A percentile compares a stretch with the other conserved stretches of the same genome.
These are phyloP conservation scores for Striga hermonthica DNA, from an alignment of 305 asterid genomes.

Conservation along the genomic window DNA sequence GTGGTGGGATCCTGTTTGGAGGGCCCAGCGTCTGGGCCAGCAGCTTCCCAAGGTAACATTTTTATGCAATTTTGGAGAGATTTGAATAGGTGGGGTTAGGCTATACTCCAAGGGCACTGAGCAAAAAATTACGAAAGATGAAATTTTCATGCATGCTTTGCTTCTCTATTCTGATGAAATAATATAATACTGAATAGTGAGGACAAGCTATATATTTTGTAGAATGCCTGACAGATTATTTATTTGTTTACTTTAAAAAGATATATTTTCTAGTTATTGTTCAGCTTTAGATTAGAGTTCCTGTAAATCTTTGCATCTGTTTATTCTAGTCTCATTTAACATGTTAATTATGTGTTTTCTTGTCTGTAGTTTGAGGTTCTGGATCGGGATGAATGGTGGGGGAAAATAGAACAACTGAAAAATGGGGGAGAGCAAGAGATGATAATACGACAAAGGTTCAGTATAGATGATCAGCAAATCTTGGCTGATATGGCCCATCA, in stretches of 20 bases:
- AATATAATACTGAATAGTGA: neutral
- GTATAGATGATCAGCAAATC: slow-evolving; percentile 71
- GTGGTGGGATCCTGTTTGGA: slow-evolving; percentile 99
- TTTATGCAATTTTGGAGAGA: slow-evolving; percentile 19
- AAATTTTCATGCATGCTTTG: neutral
- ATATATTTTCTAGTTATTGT: slow-evolving; percentile 15
- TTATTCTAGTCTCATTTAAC: slow-evolving; percentile 22
- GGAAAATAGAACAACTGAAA: slow-evolving; percentile 73
- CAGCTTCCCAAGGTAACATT: slow-evolving; percentile 59
- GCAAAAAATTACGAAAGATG: neutral
- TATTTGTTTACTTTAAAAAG: neutral
- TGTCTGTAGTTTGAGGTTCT: slow-evolving; percentile 63
- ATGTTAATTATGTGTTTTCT: slow-evolving; percentile 2
- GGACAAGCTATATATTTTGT: slow-evolving; percentile 12
- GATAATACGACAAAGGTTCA: slow-evolving; percentile 66
- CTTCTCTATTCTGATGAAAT: slow-evolving; percentile 14
- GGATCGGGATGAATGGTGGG: slow-evolving; percentile 92
- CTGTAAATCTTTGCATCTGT: too few relatives aligned
- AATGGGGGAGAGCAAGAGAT: slow-evolving; percentile 81
- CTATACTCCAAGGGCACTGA: slow-evolving; percentile 2
- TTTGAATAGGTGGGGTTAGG: slow-evolving; percentile 2
- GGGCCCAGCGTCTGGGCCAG: slow-evolving; percentile 89
- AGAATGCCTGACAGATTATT: neutral
- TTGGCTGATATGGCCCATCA: slow-evolving; percentile 84
- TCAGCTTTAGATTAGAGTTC: neutral